A percentile compares a stretch with the other conserved stretches of the same genome.
phyloP scores from a whole-genome alignment of 1,284 basidiomycete genomes.

The Stygiomarasmius scandens region DNA sequence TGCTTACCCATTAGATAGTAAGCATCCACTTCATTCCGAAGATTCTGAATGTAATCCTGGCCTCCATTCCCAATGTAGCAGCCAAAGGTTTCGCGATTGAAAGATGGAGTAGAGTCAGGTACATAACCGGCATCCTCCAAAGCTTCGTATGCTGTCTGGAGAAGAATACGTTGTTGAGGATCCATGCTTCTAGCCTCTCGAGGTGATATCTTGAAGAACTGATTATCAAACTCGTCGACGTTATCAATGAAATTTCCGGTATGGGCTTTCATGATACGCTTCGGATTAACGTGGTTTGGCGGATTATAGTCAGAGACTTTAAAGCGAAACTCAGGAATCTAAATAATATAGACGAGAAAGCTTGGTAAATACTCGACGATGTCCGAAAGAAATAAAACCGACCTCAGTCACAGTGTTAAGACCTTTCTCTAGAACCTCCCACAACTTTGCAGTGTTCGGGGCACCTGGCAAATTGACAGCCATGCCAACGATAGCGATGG shows the following conservation, averaged over 20 bases:
- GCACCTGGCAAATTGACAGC: slow-evolving; percentile 66
- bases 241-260: slow-evolving; percentile 66
- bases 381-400: slow-evolving; percentile 10
- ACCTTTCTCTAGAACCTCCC: slow-evolving; percentile 60
- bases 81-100: slow-evolving; percentile 55
- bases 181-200: slow-evolving; percentile 74
- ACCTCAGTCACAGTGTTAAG: slow-evolving; percentile 63
- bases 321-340: slow-evolving; percentile 67
- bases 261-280: slow-evolving; percentile 49
- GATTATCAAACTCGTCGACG: slow-evolving; percentile 63
- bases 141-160: slow-evolving; percentile 67
- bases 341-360: not conserved
- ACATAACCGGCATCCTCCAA: slow-evolving; percentile 72
- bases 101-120: slow-evolving; percentile 54
- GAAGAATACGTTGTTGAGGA: slow-evolving; percentile 69
- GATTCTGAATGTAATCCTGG: slow-evolving; percentile 67
- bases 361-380: not conserved
- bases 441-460: slow-evolving; percentile 46
- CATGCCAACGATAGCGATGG: slow-evolving; percentile 72
- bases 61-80: slow-evolving; percentile 70
- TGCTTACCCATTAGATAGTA: slow-evolving; percentile 75
- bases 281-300: slow-evolving; percentile 20
- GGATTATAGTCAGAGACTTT: slow-evolving; percentile 42
- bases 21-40: slow-evolving; percentile 62
- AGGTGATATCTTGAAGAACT: slow-evolving; percentile 72